Base-by-base conservation (phyloP, 2,329 filamentous ascomycete genomes). In the Fusarium veterinarium region DNA sequence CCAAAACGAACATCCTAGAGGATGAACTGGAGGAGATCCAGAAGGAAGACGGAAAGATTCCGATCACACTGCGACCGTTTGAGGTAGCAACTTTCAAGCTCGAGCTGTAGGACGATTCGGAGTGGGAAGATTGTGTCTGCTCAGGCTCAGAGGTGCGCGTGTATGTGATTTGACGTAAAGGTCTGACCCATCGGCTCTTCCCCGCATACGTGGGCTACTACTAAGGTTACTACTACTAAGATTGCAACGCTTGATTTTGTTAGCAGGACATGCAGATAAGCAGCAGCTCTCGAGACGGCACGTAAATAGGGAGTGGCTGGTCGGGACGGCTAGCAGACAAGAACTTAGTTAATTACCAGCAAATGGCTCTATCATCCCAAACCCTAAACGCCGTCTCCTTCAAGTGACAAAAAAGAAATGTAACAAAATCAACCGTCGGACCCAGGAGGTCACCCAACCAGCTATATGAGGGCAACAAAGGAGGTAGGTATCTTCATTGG, bases 1-100 rank as follows among this genome's bases (percentile, higher is more conserved):
- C 87, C 83, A 97, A 94, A 87, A 91, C 91, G 45, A 98, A 97
- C 82, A 81, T 97, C 69, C 84, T 99, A 37, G 96, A 99, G 81
- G 96, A 99, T 81, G 93, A 97, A 76, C 82, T 91, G 61, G 91
- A 94, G 72, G 90, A 91, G 78, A 76, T 94, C 64, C 80, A 86
- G 59, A 69, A 91, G 46, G 53, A 81, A 19, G 78, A 83, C 41
- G 69, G 86, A 84, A 69, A 84, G 75, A 88, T 93, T 64, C 80
- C 86, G 49, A 89, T 96, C 75, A 87, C 89, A 59, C 79, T 97
- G 74, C 87, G 92, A 75, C 89, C 94, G 25, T 97, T 97, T 81
- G 95, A 97, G 85, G 92, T 97, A 65, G 93, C 91, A 25, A 96
- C 93, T 3, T 96, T 89, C 80, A 90, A 92, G 78, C 83, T 95